Conservation (phyloP, 495 filamentous ascomycete species). For the Talaromyces thailandensis region DNA sequence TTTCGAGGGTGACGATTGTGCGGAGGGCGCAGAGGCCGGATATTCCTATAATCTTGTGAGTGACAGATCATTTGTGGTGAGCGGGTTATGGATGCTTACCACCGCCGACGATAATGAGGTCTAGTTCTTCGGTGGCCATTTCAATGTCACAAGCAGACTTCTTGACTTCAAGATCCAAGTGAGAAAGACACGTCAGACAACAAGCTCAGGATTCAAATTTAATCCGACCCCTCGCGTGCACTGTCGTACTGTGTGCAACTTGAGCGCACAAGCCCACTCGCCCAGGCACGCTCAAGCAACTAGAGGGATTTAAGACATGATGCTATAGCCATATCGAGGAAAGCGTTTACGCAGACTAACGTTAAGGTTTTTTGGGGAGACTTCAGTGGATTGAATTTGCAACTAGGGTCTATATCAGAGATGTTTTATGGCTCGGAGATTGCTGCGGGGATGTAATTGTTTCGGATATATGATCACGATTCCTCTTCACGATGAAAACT, state of each 20-base stretch:
- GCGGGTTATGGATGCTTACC: conserved; percentile 20
- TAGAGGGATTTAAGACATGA: too few species aligned
- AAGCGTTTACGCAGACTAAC: not conserved
- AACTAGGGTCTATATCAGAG: not conserved
- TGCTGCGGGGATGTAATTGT: not conserved
- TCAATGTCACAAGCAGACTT: not conserved
- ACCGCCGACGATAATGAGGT: conserved; percentile 36
- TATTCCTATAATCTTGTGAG: conserved; percentile 30
- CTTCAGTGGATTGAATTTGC: not conserved
- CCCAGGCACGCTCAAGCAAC: too few species aligned
- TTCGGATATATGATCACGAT: too few species aligned
- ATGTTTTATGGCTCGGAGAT: not conserved
- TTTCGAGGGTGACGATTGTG: conserved; percentile 40
- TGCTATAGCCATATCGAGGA: not conserved
- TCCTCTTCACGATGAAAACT: too few species aligned
- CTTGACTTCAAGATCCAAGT: not conserved
- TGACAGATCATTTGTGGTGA: not conserved
- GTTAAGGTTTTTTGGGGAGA: not conserved
- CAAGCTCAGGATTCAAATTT: not conserved
- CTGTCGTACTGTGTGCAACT: not conserved
- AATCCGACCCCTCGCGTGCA: not conserved
- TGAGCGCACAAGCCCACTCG: too few species aligned
- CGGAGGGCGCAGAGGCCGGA: conserved; percentile 52
- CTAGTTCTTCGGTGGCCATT: conserved; percentile 9
- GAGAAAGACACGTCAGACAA: too few species aligned